Conservation (phyloP, 176 grass and related monocot species). For the Cenchrus fungigraminus region DNA sequence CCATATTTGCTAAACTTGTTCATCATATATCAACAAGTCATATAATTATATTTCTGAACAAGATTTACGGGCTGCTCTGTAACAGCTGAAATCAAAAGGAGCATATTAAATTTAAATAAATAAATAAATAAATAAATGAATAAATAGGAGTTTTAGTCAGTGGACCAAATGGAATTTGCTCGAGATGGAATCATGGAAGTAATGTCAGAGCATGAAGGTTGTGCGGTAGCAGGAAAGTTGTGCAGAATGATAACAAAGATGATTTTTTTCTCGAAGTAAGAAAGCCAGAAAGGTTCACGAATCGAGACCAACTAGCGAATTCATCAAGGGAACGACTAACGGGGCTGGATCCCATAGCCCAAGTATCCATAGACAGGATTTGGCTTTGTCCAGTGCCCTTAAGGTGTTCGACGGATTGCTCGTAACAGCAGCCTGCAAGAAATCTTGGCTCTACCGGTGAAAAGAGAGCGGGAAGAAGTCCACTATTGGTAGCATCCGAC, state of each 20-base stretch:
- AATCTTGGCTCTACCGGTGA: background rate
- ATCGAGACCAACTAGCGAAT: background rate
- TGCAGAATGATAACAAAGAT: background rate
- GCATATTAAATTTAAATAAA: background rate
- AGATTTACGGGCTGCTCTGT: background rate
- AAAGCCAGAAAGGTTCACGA: background rate
- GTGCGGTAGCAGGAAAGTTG: background rate
- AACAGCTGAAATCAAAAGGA: background rate
- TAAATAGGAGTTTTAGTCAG: background rate
- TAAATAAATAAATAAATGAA: too few species aligned
- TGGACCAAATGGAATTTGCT: too few species aligned
- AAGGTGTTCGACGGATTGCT: slow-evolving; percentile 8
- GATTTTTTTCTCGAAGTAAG: background rate
- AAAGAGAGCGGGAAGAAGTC: background rate
- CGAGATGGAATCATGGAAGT: background rate
- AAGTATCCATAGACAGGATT: background rate
- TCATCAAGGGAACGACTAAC: background rate
- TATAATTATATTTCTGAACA: background rate
- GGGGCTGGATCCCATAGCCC: background rate
- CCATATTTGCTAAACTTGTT: too few species aligned
- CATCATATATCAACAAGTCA: background rate
- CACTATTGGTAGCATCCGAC: background rate
- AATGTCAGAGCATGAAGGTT: background rate
- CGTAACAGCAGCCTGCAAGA: background rate
- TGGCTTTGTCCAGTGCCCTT: background rate